phyloP scores from a whole-genome alignment of 1,284 basidiomycete genomes.

The Abortiporus biennis region DNA sequence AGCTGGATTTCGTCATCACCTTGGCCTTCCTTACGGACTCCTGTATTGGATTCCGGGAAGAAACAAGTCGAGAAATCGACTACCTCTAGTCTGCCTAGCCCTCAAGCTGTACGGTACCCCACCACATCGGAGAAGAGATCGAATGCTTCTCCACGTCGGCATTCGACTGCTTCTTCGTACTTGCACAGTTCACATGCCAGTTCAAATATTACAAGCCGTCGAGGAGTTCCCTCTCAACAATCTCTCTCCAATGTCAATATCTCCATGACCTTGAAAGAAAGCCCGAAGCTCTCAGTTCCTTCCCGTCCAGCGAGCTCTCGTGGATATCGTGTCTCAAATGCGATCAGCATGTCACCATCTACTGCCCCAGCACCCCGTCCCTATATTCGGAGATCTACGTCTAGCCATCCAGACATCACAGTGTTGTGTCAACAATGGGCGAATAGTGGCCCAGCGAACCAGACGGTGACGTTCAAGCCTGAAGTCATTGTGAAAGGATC shows the following conservation, averaged over 20 bases:
- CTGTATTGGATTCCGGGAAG: not conserved
- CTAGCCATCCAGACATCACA: slow-evolving; percentile 51
- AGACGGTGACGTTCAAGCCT: slow-evolving; percentile 32
- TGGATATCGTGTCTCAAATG: slow-evolving; percentile 15
- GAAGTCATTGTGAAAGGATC: slow-evolving; percentile 10
- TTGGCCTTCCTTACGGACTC: slow-evolving; percentile 2
- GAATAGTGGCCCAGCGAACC: slow-evolving; percentile 47
- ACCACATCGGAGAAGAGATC: not conserved
- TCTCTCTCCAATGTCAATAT: slow-evolving; percentile 8
- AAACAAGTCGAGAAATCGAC: not conserved
- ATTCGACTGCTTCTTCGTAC: slow-evolving; percentile 1
- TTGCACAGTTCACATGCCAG: slow-evolving; percentile 1
- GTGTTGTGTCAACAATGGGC: slow-evolving; percentile 56
- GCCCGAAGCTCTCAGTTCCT: slow-evolving; percentile 1
- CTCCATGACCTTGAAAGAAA: slow-evolving; percentile 11
- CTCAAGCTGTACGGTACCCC: not conserved
- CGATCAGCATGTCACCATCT: slow-evolving; percentile 28
- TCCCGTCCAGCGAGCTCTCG: slow-evolving; percentile 8
- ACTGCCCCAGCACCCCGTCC: slow-evolving; percentile 39
- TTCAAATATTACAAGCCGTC: slow-evolving; percentile 3
- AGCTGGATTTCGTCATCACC: slow-evolving; percentile 38
- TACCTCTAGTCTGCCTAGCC: not conserved
- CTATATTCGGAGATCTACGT: slow-evolving; percentile 38
- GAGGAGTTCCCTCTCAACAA: too few species aligned
- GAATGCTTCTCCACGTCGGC: slow-evolving; percentile 2